Evolutionary conservation across 805 yeast genomes (phyloP).

Genomic region (Isabelozyma gotoi): DNA sequence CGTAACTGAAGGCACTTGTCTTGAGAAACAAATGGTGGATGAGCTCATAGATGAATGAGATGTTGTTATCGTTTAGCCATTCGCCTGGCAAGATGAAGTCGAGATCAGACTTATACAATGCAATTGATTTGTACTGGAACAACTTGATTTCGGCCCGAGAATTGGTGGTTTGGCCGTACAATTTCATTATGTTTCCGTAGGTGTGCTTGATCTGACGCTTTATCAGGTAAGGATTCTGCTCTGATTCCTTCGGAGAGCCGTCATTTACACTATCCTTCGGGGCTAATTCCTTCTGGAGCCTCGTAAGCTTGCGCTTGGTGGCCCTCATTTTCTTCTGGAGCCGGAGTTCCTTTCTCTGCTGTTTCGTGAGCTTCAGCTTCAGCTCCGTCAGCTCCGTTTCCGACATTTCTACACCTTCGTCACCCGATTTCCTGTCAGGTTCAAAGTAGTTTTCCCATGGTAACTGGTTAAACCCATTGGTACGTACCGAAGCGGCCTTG

Average conservation of each 20-base stretch:
- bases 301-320: slow-evolving; percentile 14
- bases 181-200: slow-evolving; percentile 13
- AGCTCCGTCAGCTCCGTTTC: slow-evolving; percentile 6
- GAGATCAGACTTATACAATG: slow-evolving; percentile 59
- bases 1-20: slow-evolving; percentile 14
- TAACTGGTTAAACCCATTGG: slow-evolving; percentile 44
- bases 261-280: neutral
- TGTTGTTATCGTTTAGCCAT: slow-evolving; percentile 74
- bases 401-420: slow-evolving; percentile 5
- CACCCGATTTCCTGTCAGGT: slow-evolving; percentile 6
- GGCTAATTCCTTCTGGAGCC: slow-evolving; percentile 10
- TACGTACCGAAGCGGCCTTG: neutral
- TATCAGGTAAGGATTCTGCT: slow-evolving; percentile 12
- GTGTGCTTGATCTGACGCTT: slow-evolving; percentile 16
- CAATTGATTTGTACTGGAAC: slow-evolving; percentile 54
- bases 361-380: slow-evolving; percentile 13
- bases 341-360: slow-evolving; percentile 19
- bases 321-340: slow-evolving; percentile 21
- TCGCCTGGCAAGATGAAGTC: slow-evolving; percentile 58
- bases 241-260: neutral
- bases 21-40: slow-evolving; percentile 22
- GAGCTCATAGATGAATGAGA: slow-evolving; percentile 61
- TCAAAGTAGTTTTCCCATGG: slow-evolving; percentile 24
- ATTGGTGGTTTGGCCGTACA: slow-evolving; percentile 9
- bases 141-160: slow-evolving; percentile 22